These are phyloP conservation scores for Pilaira anomala DNA, from an alignment of 192 early-diverging fungal genomes.

Conservation along the genomic window DNA sequence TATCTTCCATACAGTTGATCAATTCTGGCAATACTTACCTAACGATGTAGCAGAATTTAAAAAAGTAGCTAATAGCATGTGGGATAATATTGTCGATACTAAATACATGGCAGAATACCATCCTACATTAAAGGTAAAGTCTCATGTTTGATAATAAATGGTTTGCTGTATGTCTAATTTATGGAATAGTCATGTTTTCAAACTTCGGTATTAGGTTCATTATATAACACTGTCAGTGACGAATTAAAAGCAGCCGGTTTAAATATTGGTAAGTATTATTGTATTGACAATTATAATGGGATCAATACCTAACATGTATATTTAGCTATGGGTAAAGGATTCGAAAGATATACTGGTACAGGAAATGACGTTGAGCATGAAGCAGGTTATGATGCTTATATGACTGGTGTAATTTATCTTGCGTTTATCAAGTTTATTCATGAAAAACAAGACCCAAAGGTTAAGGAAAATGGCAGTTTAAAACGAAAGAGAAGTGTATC, in stretches of 20 bases:
- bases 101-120: constrained; percentile 64
- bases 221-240: constrained; percentile 17
- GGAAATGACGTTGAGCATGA: constrained; percentile 64
- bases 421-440: constrained; percentile 56
- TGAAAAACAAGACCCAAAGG: constrained; percentile 21
- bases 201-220: constrained; percentile 19
- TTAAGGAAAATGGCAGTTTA: background rate
- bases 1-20: constrained; percentile 72
- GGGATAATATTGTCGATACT: constrained; percentile 75
- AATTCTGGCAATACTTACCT: constrained; percentile 74
- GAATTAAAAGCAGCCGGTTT: constrained; percentile 34
- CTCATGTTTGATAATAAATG: background rate
- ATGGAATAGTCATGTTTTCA: constrained; percentile 24
- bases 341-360: constrained; percentile 39
- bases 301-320: background rate
- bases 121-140: constrained; percentile 41
- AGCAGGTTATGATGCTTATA: constrained; percentile 90
- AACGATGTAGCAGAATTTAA: constrained; percentile 69
- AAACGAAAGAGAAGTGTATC: background rate
- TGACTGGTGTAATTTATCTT: constrained; percentile 80
- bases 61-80: constrained; percentile 47
- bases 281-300: background rate
- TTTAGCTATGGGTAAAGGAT: constrained; percentile 49
- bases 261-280: constrained; percentile 46
- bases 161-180: background rate